phyloP scores from a whole-genome alignment of 768 basidiomycete species.

The Boletus reticulatus region DNA sequence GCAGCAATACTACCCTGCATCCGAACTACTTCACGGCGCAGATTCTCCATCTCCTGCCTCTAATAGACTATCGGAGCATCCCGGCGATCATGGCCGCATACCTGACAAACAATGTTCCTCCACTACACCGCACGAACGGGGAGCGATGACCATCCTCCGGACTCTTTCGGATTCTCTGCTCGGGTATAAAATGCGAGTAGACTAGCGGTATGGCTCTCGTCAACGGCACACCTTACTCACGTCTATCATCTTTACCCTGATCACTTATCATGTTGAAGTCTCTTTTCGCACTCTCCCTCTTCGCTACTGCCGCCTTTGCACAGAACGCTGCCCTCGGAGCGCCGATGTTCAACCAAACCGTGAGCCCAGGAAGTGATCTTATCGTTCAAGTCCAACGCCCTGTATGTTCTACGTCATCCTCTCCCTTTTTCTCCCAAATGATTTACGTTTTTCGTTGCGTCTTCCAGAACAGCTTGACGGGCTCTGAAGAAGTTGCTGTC shows the following conservation, averaged over 20 bases:
- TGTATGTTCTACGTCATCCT: constrained; percentile 30
- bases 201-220: no score
- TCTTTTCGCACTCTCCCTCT: neutral
- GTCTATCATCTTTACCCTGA: no score
- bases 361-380: constrained; percentile 38
- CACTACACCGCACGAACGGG: neutral
- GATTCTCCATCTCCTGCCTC: neutral
- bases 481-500: constrained; percentile 44
- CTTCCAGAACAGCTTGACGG: constrained; percentile 35
- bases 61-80: neutral
- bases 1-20: neutral
- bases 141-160: constrained; percentile 3
- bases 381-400: constrained; percentile 48
- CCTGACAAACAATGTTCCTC: neutral
- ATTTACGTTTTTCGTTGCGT: neutral
- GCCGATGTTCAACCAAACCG: constrained; percentile 29
- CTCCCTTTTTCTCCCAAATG: neutral
- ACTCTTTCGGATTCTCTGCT: neutral
- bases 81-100: constrained; percentile 1
- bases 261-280: neutral
- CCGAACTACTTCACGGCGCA: neutral
- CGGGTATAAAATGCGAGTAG: constrained; percentile 8
- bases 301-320: constrained; percentile 35
- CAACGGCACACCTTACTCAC: no score
- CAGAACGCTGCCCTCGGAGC: constrained; percentile 41